A percentile compares a stretch with the other conserved stretches of the same genome.
These are phyloP conservation scores for Candida tammaniensis DNA, from an alignment of 805 yeast genomes.

Conservation along the genomic window DNA sequence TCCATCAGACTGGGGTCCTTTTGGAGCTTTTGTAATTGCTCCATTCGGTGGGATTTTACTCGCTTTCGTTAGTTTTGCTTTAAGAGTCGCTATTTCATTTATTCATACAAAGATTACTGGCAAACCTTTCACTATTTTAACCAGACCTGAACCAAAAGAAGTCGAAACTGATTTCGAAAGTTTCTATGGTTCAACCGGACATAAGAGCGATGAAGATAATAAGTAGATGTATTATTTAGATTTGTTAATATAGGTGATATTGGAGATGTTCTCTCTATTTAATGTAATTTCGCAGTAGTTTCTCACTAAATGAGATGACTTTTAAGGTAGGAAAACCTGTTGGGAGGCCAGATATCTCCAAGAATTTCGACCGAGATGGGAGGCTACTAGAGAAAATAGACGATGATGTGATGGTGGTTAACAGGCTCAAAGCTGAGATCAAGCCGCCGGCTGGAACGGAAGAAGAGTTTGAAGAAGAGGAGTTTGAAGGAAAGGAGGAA, in stretches of 20 bases:
- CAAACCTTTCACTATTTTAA: conserved; percentile 44
- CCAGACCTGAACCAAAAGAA: conserved; percentile 27
- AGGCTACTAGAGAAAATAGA: conserved; percentile 24
- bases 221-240: too few relatives aligned
- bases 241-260: too few relatives aligned
- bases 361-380: too few relatives aligned
- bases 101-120: conserved; percentile 33
- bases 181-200: conserved; percentile 1
- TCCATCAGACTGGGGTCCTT: conserved; percentile 84
- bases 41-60: conserved; percentile 75
- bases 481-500: not conserved
- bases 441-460: not conserved
- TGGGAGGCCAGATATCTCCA: too few relatives aligned
- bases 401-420: conserved; percentile 23
- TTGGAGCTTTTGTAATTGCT: conserved; percentile 91
- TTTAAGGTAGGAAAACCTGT: conserved; percentile 1
- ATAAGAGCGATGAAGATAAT: conserved; percentile 8
- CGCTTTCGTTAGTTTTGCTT: conserved; percentile 49
- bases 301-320: not conserved
- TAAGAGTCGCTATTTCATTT: conserved; percentile 40
- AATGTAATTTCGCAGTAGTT: too few relatives aligned
- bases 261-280: too few relatives aligned
- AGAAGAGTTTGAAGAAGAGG: conserved; percentile 1
- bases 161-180: conserved; percentile 12
- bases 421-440: conserved; percentile 19